Conservation (phyloP, 148 eudicot genomes). For the Cornus florida region DNA sequence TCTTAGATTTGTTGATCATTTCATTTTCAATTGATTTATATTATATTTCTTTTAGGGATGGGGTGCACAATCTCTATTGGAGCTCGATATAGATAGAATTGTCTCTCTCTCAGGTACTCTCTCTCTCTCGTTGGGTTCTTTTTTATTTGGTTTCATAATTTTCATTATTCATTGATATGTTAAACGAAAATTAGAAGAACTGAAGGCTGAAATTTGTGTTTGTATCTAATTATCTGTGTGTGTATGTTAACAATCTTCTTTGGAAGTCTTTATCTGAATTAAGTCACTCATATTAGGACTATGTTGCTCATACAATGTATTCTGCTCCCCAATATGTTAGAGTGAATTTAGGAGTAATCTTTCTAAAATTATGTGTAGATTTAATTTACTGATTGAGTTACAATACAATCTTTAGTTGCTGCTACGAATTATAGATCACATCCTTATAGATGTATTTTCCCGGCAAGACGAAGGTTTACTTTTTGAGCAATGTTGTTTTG, state of each 20-base stretch:
- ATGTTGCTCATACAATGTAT: neutral
- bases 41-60: neutral
- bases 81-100: neutral
- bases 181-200: neutral
- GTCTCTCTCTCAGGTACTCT: neutral
- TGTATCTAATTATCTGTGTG: neutral
- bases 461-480: too few species aligned
- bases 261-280: neutral
- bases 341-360: neutral
- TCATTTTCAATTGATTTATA: neutral
- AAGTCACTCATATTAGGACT: neutral
- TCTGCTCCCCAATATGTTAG: neutral
- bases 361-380: neutral
- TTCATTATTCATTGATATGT: neutral
- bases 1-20: neutral
- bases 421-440: too few species aligned
- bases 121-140: neutral
- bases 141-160: neutral
- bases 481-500: too few species aligned
- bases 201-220: slow-evolving; percentile 2
- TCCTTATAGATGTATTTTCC: too few species aligned
- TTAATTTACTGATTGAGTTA: neutral
- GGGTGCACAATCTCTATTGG: neutral
- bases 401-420: too few species aligned
- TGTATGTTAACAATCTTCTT: neutral